A percentile compares a stretch with the other conserved stretches of the same genome.
These are phyloP conservation scores for Mitragyna speciosa DNA, from an alignment of 257 asterid species.

Conservation along the genomic window DNA sequence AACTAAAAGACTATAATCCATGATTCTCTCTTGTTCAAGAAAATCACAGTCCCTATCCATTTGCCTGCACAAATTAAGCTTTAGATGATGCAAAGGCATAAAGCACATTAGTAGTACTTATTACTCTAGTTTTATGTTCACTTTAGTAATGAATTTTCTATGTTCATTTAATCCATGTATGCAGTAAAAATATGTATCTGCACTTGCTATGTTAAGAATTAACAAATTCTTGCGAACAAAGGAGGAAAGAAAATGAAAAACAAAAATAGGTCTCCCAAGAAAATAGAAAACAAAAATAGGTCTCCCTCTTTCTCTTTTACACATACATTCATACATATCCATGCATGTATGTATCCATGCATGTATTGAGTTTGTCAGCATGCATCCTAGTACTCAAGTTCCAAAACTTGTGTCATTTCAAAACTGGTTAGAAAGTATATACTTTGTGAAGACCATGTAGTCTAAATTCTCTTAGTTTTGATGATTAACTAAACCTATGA, in stretches of 20 bases:
- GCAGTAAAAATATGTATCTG: background rate
- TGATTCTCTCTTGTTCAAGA: slow-evolving; percentile 89
- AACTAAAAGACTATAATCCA: slow-evolving; percentile 91
- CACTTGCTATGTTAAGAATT: background rate
- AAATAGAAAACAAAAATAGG: too few species aligned
- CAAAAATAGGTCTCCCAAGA: background rate
- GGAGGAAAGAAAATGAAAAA: too few species aligned
- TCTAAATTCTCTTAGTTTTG: too few species aligned
- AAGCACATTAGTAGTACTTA: background rate
- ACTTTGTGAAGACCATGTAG: too few species aligned
- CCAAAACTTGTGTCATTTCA: background rate
- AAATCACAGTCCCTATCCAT: slow-evolving; percentile 86
- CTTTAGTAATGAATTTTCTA: background rate
- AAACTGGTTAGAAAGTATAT: background rate
- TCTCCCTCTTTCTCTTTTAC: too few species aligned
- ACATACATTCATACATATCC: too few species aligned
- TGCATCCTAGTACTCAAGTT: background rate
- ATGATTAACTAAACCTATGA: too few species aligned
- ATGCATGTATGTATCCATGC: too few species aligned
- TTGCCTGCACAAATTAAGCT: slow-evolving; percentile 56
- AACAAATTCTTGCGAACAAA: background rate
- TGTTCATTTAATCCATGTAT: background rate
- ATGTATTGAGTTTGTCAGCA: too few species aligned
- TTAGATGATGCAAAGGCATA: slow-evolving; percentile 7
- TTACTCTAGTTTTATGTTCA: background rate